Base-by-base conservation (phyloP, 176 grass and related monocot species). In the Eragrostis nindensis region DNA sequence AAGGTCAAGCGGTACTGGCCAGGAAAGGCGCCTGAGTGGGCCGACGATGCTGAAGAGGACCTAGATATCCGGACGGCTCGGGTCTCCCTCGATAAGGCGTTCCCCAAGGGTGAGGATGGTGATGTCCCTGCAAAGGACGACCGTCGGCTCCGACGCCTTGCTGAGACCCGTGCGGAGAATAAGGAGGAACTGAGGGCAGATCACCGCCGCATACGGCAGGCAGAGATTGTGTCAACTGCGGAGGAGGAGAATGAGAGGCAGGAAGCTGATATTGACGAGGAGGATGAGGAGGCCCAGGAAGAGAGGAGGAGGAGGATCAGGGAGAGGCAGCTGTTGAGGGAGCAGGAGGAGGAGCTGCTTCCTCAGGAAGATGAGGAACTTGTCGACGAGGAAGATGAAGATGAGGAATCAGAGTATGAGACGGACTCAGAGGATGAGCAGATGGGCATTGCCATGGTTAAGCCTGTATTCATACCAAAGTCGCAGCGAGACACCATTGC, bases 1-100 rank as follows among this genome's bases (percentile, higher is more conserved):
- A 97, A 97, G 80, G 94, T 97, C 27, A 94, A 97, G 83, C 66
- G 92, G n/a, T 97, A 97, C 63, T 97, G 92, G 89, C 85, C 92
- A 0, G 92, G 94, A 8, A 92, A 87, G 80, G 83, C 87, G 3
- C 94, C 94, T 5, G 92, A 94, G 82, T 97, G 94, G 94, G 94
- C 87, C 0, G 87, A 73, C 0, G 87, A 89, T 0, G 82, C 39
- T 2, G 92, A 97, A 0, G 94, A 97, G 0, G 94, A 97, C 42
- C 26, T 43, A 0, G 92, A 90, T 13, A 40, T 94, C 71, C 66
- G 72, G 24, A 90, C 85, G 1, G 14, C 90, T 7, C 76, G 70
- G 32, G 36, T 70, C n/a, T 85, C 94, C 30, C 88, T 97, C 0
- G 89, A 91, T 62, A 94, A 91, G 88, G 86, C 92, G 0, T 98